Evolutionary conservation across 768 basidiomycete genomes (phyloP), one percentile per base, ranked within the genome.

Genomic region (Pisolithus tinctorius): DNA sequence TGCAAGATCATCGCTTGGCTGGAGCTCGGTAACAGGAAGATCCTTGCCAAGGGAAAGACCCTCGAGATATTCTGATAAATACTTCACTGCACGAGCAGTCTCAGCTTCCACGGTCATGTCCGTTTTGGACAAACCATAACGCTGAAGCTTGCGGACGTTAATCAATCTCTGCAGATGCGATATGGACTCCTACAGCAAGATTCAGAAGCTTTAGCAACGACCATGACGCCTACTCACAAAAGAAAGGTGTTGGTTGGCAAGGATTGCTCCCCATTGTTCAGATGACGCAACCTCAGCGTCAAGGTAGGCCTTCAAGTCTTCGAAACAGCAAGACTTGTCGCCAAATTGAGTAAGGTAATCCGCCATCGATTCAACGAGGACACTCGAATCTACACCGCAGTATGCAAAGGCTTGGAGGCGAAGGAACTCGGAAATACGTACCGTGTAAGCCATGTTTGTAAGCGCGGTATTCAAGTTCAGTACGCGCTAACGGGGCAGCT

Each of bases 1-100:
- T 25, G 77, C 83, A 30, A 95, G 76, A 60, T 94, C 93, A 58
- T 96, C 93, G 1, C 82, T 87, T 16, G 86, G 88, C 62, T 95
- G 93, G 25, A 93, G 73, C 59, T 95, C 93, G 0, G 89, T 87
- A 4, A 73, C 63, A 7, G 84, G 80, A 17, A 94, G 74, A 47
- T 77, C 71, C 39, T 71, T 68, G 43, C 91, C 91, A 2, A 92
- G 70, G 17, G 77, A 71, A 27, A 94, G 74, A 16, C 78, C 84
- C 4, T 80, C 73, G 29, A 87, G 67, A 62, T 93, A 95, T 49
- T 78, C 74, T 54, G 72, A 66, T 7, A 78, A 68, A 60, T 84
- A 88, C 29, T 74, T 63, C 20, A 68, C 61, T 14, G 79, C 82
- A 11, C 78, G 74, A 14, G 66, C 59, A 2, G 67, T 63, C 67